Evolutionary conservation across 177 flowering plant genomes (phyloP).

Genomic region (Telopea speciosissima): DNA sequence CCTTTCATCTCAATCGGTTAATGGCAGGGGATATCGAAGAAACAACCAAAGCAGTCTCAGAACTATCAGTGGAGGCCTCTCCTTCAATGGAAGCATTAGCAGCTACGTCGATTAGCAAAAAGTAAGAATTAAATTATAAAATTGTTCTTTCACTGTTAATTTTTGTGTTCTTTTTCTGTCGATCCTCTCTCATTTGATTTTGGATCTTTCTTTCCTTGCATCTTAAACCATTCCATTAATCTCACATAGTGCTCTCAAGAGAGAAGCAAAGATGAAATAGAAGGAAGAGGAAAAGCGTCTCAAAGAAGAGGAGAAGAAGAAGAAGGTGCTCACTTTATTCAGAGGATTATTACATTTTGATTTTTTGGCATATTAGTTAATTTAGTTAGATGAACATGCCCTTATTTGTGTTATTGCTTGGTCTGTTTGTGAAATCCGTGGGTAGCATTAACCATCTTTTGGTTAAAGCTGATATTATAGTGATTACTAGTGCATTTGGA

Average conservation of each 20-base stretch:
- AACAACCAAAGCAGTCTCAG: constrained; percentile 20
- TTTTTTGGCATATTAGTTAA: background rate
- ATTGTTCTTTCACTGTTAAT: background rate
- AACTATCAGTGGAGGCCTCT: constrained; percentile 22
- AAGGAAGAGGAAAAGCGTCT: constrained; percentile 51
- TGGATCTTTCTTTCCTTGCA: background rate
- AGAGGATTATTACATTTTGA: background rate
- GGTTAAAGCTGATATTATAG: too few species aligned
- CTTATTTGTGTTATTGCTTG: background rate
- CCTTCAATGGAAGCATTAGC: constrained; percentile 6
- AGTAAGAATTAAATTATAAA: background rate
- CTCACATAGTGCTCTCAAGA: constrained; percentile 49
- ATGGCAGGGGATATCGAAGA: constrained; percentile 24
- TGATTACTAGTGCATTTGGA: too few species aligned
- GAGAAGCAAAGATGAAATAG: constrained; percentile 48
- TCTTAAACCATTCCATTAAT: background rate
- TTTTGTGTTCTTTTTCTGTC: background rate
- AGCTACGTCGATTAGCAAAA: background rate
- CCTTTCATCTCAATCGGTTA: background rate
- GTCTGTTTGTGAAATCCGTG: background rate
- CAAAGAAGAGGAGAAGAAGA: constrained; percentile 54
- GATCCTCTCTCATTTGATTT: background rate
- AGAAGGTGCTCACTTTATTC: constrained; percentile 20
- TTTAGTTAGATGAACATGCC: background rate
- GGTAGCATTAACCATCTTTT: too few species aligned